Percentiles rank a stretch among this genome's conserved stretches.
phyloP scores from a whole-genome alignment of 306 rosid species.

The Cercis canadensis region DNA sequence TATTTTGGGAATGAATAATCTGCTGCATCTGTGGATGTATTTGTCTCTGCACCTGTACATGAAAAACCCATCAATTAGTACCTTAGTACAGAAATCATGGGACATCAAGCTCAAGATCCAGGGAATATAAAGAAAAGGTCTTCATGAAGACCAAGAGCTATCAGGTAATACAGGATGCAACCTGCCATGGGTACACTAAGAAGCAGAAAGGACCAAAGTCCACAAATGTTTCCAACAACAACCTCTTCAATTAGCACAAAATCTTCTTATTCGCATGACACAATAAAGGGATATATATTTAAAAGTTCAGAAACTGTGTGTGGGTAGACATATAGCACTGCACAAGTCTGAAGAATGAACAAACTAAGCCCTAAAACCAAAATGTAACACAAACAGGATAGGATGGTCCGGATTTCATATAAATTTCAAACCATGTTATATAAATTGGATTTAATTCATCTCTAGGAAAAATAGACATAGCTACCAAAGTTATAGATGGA shows the following conservation, averaged over 20 bases:
- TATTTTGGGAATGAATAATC: constrained; percentile 53
- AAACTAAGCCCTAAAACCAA: neutral
- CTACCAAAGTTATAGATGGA: neutral
- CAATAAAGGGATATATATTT: neutral
- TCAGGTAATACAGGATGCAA: constrained; percentile 10
- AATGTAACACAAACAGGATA: neutral
- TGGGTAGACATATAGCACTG: no score
- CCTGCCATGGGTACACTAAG: neutral
- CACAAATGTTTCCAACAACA: neutral
- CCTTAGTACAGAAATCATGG: constrained; percentile 19
- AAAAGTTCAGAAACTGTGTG: constrained; percentile 8
- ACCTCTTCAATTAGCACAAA: neutral
- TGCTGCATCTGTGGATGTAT: constrained; percentile 82
- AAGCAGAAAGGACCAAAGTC: neutral
- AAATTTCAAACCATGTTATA: neutral
- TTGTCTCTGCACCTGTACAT: constrained; percentile 66
- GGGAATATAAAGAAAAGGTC: constrained; percentile 20
- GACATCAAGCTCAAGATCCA: constrained; percentile 3
- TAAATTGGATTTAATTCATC: neutral
- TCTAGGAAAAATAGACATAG: neutral
- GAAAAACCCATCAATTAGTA: constrained; percentile 24
- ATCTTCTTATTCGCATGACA: constrained; percentile 9
- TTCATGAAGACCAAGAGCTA: constrained; percentile 13
- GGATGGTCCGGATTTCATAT: neutral
- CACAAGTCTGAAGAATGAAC: neutral